Percentiles rank a stretch among this genome's conserved stretches.
Conservation (phyloP, 306 rosid species). For the Sophora flavescens region DNA sequence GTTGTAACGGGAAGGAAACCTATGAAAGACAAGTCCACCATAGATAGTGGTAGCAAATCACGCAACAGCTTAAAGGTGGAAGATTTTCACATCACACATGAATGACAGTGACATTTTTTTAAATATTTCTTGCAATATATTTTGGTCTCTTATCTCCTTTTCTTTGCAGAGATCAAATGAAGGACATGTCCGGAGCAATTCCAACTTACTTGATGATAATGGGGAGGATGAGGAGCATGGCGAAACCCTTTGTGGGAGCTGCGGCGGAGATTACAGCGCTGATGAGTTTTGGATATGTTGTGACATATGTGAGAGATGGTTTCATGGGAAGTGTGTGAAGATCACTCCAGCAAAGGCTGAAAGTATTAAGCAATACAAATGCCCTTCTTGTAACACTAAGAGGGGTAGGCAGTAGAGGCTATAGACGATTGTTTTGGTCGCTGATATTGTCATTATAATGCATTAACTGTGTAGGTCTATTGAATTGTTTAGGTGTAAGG, state of each 20-base stretch:
- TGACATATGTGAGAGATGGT: slow-evolving; percentile 74
- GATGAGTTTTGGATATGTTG: slow-evolving; percentile 76
- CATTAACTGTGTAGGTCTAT: background rate
- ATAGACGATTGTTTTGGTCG: background rate
- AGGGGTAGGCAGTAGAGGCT: slow-evolving; percentile 50
- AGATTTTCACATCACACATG: slow-evolving; percentile 1
- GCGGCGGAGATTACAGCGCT: slow-evolving; percentile 62
- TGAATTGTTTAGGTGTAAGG: background rate
- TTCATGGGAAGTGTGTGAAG: slow-evolving; percentile 71
- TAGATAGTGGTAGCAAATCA: slow-evolving; percentile 67
- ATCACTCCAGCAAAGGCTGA: slow-evolving; percentile 69
- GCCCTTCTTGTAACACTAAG: slow-evolving; percentile 66
- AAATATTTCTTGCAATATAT: background rate
- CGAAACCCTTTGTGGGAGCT: slow-evolving; percentile 69
- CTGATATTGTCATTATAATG: background rate
- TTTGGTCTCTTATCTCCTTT: slow-evolving; percentile 17
- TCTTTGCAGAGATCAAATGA: slow-evolving; percentile 62
- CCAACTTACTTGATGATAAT: slow-evolving; percentile 54
- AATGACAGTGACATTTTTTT: background rate
- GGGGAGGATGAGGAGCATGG: slow-evolving; percentile 48
- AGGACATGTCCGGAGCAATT: slow-evolving; percentile 54
- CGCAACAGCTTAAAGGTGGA: slow-evolving; percentile 64
- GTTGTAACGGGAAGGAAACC: slow-evolving; percentile 65
- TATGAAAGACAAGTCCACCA: slow-evolving; percentile 57
- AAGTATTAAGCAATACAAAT: slow-evolving; percentile 61